These are phyloP conservation scores for Conticribra weissflogii DNA, from an alignment of 108 stramenopile genomes.

Conservation along the genomic window DNA sequence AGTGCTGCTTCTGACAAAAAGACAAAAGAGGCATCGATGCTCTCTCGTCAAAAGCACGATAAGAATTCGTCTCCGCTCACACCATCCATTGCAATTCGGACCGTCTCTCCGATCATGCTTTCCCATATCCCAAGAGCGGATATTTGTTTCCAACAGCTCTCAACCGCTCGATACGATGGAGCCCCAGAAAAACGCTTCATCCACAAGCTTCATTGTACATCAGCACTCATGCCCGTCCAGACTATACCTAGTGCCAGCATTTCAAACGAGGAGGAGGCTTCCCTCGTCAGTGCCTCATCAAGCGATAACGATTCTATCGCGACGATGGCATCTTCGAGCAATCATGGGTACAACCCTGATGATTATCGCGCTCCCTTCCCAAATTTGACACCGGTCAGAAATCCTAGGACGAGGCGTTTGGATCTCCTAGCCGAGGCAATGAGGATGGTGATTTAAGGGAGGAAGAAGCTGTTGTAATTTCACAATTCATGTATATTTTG, in stretches of 20 bases:
- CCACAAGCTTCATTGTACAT: not conserved
- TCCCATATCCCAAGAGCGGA: no score
- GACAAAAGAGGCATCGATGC: not conserved
- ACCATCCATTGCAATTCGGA: not conserved
- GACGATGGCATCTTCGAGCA: not conserved
- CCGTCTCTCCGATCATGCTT: not conserved
- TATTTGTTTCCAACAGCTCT: no score
- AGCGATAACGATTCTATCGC: not conserved
- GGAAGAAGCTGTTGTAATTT: not conserved
- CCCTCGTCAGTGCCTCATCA: not conserved
- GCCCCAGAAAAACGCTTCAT: not conserved
- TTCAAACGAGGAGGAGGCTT: not conserved
- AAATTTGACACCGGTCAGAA: not conserved
- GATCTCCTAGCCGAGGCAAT: conserved; percentile 10
- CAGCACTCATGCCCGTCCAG: not conserved
- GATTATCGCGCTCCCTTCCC: not conserved
- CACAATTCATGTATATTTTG: not conserved
- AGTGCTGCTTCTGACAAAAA: not conserved
- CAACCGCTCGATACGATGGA: not conserved
- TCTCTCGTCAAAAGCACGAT: not conserved
- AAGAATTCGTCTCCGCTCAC: not conserved
- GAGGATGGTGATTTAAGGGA: conserved; percentile 2
- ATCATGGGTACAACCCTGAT: not conserved
- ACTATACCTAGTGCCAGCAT: not conserved
- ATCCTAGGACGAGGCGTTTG: not conserved